Conservation (phyloP, 1,284 basidiomycete species). For the Austropuccinia psidii region DNA sequence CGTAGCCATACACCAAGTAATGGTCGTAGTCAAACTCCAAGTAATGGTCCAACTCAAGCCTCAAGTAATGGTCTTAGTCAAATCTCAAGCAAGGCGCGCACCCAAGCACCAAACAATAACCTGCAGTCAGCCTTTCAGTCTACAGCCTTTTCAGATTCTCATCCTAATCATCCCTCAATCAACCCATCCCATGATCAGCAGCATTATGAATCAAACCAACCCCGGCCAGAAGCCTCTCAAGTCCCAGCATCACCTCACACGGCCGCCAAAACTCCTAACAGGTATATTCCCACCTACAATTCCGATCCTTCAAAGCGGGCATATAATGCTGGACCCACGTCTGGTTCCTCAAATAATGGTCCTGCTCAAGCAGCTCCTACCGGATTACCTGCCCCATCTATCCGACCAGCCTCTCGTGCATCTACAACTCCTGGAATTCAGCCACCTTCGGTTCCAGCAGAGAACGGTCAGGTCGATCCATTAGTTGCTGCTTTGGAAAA, state of each 20-base stretch:
- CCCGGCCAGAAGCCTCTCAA: not conserved
- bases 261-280: slow-evolving; percentile 21
- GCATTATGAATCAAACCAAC: not conserved
- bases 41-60: not conserved
- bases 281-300: not conserved
- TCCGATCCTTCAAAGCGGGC: not conserved
- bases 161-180: not conserved
- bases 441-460: slow-evolving; percentile 26
- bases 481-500: slow-evolving; percentile 33
- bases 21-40: not conserved
- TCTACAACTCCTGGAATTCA: slow-evolving; percentile 11
- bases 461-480: slow-evolving; percentile 29
- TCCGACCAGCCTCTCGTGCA: slow-evolving; percentile 13
- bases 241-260: slow-evolving; percentile 19
- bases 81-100: too few species aligned
- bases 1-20: slow-evolving; percentile 1
- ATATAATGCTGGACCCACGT: not conserved
- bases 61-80: too few species aligned
- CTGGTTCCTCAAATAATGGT: not conserved
- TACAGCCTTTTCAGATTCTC: too few species aligned
- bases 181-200: slow-evolving; percentile 1
- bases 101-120: not conserved
- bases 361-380: not conserved
- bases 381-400: slow-evolving; percentile 23
- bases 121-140: too few species aligned